phyloP scores from a whole-genome alignment of 495 filamentous ascomycete species.

The Lichenothelia convexa region DNA sequence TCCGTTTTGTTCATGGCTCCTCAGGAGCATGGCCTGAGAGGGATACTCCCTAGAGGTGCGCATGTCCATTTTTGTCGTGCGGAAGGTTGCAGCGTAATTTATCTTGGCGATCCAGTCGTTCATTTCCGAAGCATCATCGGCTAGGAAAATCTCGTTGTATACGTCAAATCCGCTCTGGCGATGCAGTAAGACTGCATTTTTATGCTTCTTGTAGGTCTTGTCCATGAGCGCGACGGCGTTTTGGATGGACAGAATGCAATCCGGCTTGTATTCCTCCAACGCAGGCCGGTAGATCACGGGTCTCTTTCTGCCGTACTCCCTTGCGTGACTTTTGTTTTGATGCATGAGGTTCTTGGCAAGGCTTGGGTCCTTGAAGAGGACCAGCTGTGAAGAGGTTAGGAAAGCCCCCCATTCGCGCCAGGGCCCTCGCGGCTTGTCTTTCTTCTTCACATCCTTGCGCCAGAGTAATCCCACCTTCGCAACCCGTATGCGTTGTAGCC shows the following conservation, averaged over 20 bases:
- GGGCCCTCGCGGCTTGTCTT: slow-evolving; percentile 82
- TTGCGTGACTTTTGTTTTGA: slow-evolving; percentile 65
- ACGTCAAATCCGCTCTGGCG: slow-evolving; percentile 74
- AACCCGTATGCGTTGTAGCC: slow-evolving; percentile 91
- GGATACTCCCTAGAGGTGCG: slow-evolving; percentile 50
- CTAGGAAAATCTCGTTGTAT: slow-evolving; percentile 84
- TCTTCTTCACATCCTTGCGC: slow-evolving; percentile 89
- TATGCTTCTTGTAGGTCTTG: slow-evolving; percentile 81
- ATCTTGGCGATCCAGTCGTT: slow-evolving; percentile 95
- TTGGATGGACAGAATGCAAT: slow-evolving; percentile 78
- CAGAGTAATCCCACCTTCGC: slow-evolving; percentile 92
- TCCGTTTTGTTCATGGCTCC: slow-evolving; percentile 53
- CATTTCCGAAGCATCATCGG: slow-evolving; percentile 74
- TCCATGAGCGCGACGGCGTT: slow-evolving; percentile 81
- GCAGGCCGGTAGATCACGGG: slow-evolving; percentile 81
- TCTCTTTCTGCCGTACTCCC: slow-evolving; percentile 40
- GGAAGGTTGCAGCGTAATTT: slow-evolving; percentile 89
- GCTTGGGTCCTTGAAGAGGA: slow-evolving; percentile 80
- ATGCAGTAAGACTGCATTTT: slow-evolving; percentile 82
- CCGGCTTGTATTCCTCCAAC: slow-evolving; percentile 77
- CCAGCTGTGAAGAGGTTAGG: slow-evolving; percentile 83
- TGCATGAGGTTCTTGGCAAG: slow-evolving; percentile 87
- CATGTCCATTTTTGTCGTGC: slow-evolving; percentile 80
- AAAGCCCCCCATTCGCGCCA: slow-evolving; percentile 99
- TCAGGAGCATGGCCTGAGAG: slow-evolving; percentile 49